Evolutionary conservation across 805 yeast species (phyloP), one percentile per base, ranked within the genome.

Genomic region (Komagataella kurtzmanii): DNA sequence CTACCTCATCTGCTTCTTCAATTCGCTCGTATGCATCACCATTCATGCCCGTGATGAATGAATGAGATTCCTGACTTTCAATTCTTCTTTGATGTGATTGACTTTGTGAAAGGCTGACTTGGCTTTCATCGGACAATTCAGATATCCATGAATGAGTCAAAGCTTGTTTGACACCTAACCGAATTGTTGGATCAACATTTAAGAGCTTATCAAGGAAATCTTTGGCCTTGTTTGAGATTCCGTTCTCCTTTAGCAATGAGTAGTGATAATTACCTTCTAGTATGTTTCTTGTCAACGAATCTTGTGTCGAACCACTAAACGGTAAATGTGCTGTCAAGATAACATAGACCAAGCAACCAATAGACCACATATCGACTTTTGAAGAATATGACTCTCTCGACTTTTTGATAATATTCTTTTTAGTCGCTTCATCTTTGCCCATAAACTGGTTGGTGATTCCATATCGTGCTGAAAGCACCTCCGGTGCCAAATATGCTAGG

Each of bases 401-500:
- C 44, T 44, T 48, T 47, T 51, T 7, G 50, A 45, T 19, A 50
- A 48, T 14, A 48, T 49, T 44, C 48, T 50, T 7, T 49, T 43
- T 17, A 24, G 43, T 19, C 56, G 58, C 49, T 55, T 50, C 49
- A 53, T 23, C 45, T 45, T 49, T 51, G 50, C 36, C 51, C n/a
- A 10, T 30, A 4, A 30, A 8, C 61, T 64, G 46, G 70, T 60
- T 56, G 52, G 12, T 53, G 24, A 44, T 57, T 17, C 77, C 80
- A 57, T 70, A 74, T 54, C 77, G 77, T 2, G 82, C 82, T 4
- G 78, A 71, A 30, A 79, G 75, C 6, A 93, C 88, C 64, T 93
- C 99, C 0, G 99, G 99, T 0, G 99, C 99, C 49, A 93, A 85
- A 61, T 93, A 93, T 1, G 98, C 97, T 56, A 93, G 66, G 0